Base-by-base conservation (phyloP, 495 filamentous ascomycete genomes). In the Paragyromitra xinjiangensis region DNA sequence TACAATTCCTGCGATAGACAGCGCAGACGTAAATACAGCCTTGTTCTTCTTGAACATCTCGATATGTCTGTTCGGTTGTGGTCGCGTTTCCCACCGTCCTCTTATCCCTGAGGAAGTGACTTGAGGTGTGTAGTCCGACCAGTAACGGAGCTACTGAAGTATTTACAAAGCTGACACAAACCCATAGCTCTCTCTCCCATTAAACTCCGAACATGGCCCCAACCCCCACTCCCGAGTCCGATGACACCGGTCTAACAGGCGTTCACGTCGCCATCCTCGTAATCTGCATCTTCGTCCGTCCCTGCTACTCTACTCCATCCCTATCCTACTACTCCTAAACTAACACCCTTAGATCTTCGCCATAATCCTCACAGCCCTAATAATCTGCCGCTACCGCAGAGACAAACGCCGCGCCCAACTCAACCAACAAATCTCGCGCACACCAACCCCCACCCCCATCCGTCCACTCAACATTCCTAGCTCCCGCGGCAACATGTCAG, bases 221-320 rank as follows among this genome's bases (percentile, higher is more conserved):
- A 59, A 59, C 56, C 26, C 16, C 56, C 56, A n/a, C 56, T 4
- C 14, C 19, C 19, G 24, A 56, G 22, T 12, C 53, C 19, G 48
- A 51, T 26, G 5, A 6, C 22, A 56, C 53, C 0, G 66, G 39
- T 24, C 22, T 71, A 44, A 61, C 26, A 40, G 55, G 68, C 6
- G n/a, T 56, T 6, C 22, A 71, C 42, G 22, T 71, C 44, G 68
- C 56, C 24, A 62, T 71, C 14, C 56, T 71, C 44, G 42, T 71
- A 11, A 24, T 63, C 44, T 71, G 68, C 56, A 26, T 71, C 8
- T 1, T 51, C 19, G 68, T 71, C 68, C 29, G 68, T 63, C 1
- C 42, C 5, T 55, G 40, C 42, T 1, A 2, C n/a, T 24, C 7
- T 12, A 9, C 66, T 11, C 39, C 39, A 39, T 9, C 61, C 22